Base-by-base conservation (phyloP, 768 basidiomycete species). In the Boletus speciosus region DNA sequence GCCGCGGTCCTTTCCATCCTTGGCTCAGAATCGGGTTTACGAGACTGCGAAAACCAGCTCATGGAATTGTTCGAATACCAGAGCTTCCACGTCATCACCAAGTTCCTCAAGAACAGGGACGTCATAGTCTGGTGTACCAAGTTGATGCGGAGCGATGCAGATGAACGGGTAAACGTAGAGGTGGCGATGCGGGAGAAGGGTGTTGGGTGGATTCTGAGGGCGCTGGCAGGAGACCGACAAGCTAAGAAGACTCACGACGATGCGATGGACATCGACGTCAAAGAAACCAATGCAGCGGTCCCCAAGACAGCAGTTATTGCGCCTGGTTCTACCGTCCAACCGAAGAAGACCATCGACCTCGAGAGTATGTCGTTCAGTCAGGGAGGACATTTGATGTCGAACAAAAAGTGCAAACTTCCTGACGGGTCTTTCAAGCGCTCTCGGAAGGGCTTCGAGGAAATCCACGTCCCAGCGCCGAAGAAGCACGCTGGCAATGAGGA, bases 161-260 rank as follows among this genome's bases (percentile, higher is more conserved):
- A 98, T 42, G 92, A 93, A 68, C 82, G 88, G 43, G 83, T 95
- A 40, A 92, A 98, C 65, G 83, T 97, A 37, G 96, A 98, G 72
- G 96, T 98, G 4, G 93, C 93, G 0, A 99, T 99, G 97, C 80
- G 96, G 42, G 96, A 98, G 76, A 96, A 92, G 72, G 93, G 92
- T 14, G 82, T 95, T 10, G 95, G 93, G 0, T 98, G 94, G 94
- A 98, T 99, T 68, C 67, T 96, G 49, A 82, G 90, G 51, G 93
- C 93, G 56, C 78, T 98, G 4, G 79, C 85, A 5, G 93, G 95
- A 3, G 93, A 92, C 62, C 77, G 91, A 5, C 84, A 86, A 57
- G 73, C 80, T 4, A 84, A 83, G 65, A 70, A 65, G 53, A 68
- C 67, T 5, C 69, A 66, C 43, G 69, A 64, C 34, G 85, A 88